These are phyloP conservation scores for Populus simonii DNA, from an alignment of 345 rosid species.

Conservation along the genomic window DNA sequence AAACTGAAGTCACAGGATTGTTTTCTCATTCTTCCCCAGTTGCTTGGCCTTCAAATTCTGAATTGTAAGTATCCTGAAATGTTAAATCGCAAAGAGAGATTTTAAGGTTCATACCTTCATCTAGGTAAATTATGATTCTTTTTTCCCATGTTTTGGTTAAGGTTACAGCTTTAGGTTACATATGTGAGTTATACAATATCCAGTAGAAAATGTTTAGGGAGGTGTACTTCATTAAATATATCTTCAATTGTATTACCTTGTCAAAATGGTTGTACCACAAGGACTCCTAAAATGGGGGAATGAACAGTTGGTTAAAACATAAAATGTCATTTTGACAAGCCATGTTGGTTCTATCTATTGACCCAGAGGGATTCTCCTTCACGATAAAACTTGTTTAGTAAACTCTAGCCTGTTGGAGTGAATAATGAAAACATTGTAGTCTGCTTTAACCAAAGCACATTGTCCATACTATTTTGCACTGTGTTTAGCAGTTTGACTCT, in stretches of 20 bases:
- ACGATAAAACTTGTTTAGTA: background rate
- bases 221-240: background rate
- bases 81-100: background rate
- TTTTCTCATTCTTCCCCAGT: conserved; percentile 6
- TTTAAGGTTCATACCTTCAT: conserved; percentile 13
- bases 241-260: conserved; percentile 6
- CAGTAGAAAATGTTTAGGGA: conserved; percentile 11
- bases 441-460: background rate
- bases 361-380: background rate
- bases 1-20: background rate
- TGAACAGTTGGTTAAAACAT: conserved; percentile 7
- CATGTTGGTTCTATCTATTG: background rate
- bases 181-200: conserved; percentile 13
- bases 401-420: background rate
- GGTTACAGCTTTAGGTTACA: conserved; percentile 11
- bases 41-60: conserved; percentile 10
- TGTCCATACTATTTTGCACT: background rate
- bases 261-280: conserved; percentile 26
- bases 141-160: conserved; percentile 8
- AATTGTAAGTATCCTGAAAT: conserved; percentile 16
- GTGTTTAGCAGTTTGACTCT: background rate
- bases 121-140: conserved; percentile 11
- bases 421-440: background rate
- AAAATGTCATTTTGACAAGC: background rate
- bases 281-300: conserved; percentile 28